phyloP scores from a whole-genome alignment of 768 basidiomycete genomes.

The Phanerochaete sordida region DNA sequence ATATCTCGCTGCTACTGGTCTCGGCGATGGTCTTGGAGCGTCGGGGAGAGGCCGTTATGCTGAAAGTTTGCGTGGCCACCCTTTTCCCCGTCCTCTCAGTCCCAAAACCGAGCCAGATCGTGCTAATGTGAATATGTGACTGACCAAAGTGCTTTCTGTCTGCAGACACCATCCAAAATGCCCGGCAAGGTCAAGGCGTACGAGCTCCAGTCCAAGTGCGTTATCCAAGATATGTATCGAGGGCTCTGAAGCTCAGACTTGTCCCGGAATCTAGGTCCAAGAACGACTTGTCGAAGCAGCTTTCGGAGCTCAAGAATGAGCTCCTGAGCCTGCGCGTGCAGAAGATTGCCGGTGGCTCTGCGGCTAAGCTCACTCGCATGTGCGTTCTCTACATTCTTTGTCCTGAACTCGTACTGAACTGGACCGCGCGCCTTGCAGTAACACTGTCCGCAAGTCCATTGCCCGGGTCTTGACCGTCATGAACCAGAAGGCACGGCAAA shows the following conservation, averaged over 20 bases:
- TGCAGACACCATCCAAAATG: slow-evolving; percentile 43
- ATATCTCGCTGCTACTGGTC: slow-evolving; percentile 13
- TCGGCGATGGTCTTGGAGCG: slow-evolving; percentile 1
- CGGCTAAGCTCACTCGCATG: slow-evolving; percentile 97
- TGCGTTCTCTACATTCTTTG: slow-evolving; percentile 39
- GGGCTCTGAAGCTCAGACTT: not conserved
- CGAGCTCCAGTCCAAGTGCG: slow-evolving; percentile 94
- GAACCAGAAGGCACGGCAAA: slow-evolving; percentile 97
- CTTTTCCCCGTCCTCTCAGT: slow-evolving; percentile 8
- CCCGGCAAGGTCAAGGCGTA: slow-evolving; percentile 93
- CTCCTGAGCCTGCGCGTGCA: slow-evolving; percentile 92
- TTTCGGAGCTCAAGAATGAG: slow-evolving; percentile 92
- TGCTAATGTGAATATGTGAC: not conserved
- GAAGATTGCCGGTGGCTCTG: slow-evolving; percentile 95
- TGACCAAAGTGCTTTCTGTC: slow-evolving; percentile 12
- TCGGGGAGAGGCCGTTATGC: slow-evolving; percentile 10
- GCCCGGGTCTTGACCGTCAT: slow-evolving; percentile 97
- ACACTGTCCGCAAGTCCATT: slow-evolving; percentile 96
- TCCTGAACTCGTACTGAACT: not conserved
- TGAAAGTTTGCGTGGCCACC: not conserved
- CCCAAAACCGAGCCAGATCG: not conserved
- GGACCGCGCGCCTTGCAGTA: slow-evolving; percentile 41
- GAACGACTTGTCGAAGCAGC: slow-evolving; percentile 94
- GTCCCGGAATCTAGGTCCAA: slow-evolving; percentile 63
- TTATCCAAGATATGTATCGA: slow-evolving; percentile 6